A percentile compares a stretch with the other conserved stretches of the same genome.
phyloP scores from a whole-genome alignment of 257 asterid genomes.

The Solanum bulbocastanum region DNA sequence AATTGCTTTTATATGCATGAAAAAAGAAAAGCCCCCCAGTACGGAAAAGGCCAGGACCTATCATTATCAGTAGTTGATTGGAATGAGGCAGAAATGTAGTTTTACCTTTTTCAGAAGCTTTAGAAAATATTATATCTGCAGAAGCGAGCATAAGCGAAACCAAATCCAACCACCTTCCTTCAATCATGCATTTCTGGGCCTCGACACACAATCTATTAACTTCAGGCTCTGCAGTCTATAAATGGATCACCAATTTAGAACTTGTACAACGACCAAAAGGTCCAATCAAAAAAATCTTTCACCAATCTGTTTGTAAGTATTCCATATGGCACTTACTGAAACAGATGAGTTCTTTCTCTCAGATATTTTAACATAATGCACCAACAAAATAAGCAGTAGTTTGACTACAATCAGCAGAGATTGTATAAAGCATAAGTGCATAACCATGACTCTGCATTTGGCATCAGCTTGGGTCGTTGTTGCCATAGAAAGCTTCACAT shows the following conservation, averaged over 20 bases:
- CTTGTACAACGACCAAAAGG: not conserved
- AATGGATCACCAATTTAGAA: not conserved
- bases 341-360: not conserved
- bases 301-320: not conserved
- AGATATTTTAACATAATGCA: not conserved
- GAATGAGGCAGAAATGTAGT: not conserved
- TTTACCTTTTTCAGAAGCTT: constrained; percentile 87
- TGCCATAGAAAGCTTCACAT: not conserved
- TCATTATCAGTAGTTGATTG: not conserved
- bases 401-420: not conserved
- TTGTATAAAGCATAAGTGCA: not conserved
- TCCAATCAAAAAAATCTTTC: not conserved
- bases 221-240: constrained; percentile 83
- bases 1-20: not conserved
- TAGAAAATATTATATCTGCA: constrained; percentile 74
- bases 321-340: not conserved
- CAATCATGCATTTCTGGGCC: constrained; percentile 69
- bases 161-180: constrained; percentile 76
- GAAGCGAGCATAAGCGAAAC: constrained; percentile 76
- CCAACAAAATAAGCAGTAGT: not conserved
- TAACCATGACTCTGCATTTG: not conserved
- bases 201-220: constrained; percentile 62
- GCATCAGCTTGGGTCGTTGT: not conserved
- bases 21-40: not conserved
- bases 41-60: not conserved